Evolutionary conservation across 768 basidiomycete genomes (phyloP).

Genomic region (Russula dissimulans): DNA sequence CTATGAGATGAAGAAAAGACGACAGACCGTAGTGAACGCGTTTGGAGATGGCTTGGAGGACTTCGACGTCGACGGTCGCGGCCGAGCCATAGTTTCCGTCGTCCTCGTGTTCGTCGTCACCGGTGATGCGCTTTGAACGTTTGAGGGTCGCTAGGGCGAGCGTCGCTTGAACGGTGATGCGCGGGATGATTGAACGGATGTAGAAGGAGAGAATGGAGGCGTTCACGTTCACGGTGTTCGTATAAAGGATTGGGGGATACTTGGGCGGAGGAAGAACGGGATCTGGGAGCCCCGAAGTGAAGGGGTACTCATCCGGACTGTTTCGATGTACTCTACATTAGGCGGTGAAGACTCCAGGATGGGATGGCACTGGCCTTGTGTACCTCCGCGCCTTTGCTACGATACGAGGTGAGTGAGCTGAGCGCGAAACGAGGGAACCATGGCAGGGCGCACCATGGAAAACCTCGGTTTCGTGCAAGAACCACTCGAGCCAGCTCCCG

Average conservation of each 20-base stretch:
- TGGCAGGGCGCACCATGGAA: constrained; percentile 71
- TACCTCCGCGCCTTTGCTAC: constrained; percentile 90
- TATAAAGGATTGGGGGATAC: constrained; percentile 71
- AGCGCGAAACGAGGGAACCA: not conserved
- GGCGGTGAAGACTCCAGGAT: not conserved
- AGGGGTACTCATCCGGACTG: constrained; percentile 98
- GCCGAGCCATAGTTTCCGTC: constrained; percentile 98
- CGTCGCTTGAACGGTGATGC: constrained; percentile 72
- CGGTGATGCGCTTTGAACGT: constrained; percentile 55
- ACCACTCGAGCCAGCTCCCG: constrained; percentile 96
- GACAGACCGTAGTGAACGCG: constrained; percentile 91
- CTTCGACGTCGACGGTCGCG: constrained; percentile 89
- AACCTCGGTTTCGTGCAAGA: constrained; percentile 86
- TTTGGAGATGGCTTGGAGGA: constrained; percentile 96
- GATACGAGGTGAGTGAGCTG: not conserved
- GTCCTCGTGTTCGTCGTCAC: constrained; percentile 69
- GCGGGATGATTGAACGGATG: constrained; percentile 76
- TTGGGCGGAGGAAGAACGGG: constrained; percentile 68
- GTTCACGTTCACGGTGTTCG: constrained; percentile 81
- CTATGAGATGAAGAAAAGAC: not conserved
- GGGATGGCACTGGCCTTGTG: constrained; percentile 54
- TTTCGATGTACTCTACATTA: not conserved
- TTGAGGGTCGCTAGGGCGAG: constrained; percentile 54
- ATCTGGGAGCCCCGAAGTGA: constrained; percentile 69
- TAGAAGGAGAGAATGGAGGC: constrained; percentile 84